Evolutionary conservation across 352 stramenopile genomes (phyloP), one percentile per base, ranked within the genome.

Genomic region (Globisporangium abappressorium): DNA sequence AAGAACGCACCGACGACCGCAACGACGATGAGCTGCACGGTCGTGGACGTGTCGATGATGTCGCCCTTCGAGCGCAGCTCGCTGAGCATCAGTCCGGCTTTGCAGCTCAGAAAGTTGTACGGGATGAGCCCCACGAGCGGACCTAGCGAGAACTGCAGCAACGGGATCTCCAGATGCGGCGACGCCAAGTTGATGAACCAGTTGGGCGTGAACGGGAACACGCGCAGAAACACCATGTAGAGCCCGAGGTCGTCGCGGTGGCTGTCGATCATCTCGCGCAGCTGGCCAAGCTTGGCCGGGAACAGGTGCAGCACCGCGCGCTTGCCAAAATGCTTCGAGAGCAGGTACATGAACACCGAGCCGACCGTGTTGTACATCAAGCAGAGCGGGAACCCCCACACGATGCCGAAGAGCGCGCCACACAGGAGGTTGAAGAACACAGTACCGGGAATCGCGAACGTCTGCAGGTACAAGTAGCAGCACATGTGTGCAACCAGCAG

Each of bases 111-210:
- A 71, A 94, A 92, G 65, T 94, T 94, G 82, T 94, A 94, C 66
- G 85, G 85, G 26, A 91, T 84, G 26, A 94, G 74, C 5, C 85
- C 85, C 24, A 94, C 66, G 11, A 87, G 76, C 24, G 85, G 82
- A 3, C 83, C 84, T 33, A 91, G 61, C 26, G 78, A 64, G 71
- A 94, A 94, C 64, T 85, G 78, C 14, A 68, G 22, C 41, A 94
- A 36, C 30, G 85, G 82, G 64, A 94, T 92, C 26, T 78, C 72
- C 56, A 94, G 64, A 51, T 94, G 85, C 41, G 85, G 84, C 41
- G 85, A 89, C 65, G 85, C 85, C 73, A 94, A 73, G 79, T 94
- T 94, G 76, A 94, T 90, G 61, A 94, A 94, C 85, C 85, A 94
- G 68, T 94, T 94, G 69, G 85, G 85, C 20, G 85, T 91, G 70